Base-by-base conservation (phyloP, 2,329 filamentous ascomycete species). In the Colletotrichum tropicale region DNA sequence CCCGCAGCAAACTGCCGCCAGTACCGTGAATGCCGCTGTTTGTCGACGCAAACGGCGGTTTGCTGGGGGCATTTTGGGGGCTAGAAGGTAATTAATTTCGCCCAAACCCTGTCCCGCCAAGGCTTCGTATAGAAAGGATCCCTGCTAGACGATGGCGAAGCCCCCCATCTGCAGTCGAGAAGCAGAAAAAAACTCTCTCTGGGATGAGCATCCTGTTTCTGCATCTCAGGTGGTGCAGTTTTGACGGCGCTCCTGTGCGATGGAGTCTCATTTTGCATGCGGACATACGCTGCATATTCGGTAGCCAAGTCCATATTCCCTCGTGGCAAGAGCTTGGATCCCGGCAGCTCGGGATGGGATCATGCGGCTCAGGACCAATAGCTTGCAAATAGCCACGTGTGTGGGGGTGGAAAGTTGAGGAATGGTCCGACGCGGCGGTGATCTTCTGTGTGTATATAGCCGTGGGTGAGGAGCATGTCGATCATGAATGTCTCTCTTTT, bases 41-140 rank as follows among this genome's bases (percentile, higher is more conserved):
- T 28, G 32, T 70, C 58, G 71, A 70, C 58, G 66, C 26, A 70
- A 70, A 70, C 8, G 32, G 71, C 66, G 71, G 71, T 43, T 60
- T 28, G 18, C 66, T 38, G 28, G 58, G 43, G 48, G 38, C 6
- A 15, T 60, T 16, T 67, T 61, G 70, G 71, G 58, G 56, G 43
- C 66, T 65, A 34, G 9, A 58, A 52, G 18, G 24, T 32, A 21
- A 32, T 60, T 43, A 43, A 58, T 74, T 65, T 58, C 58, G 26
- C 58, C 66, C 66, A 13, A 43, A 65, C 66, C 66, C 71, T 65
- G 71, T 56, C 28, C 13, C 24, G 58, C 71, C 66, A 74, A 74
- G 66, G 10, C 32, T 64, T 74, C 12, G 43, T 65, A 34, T 70
- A n/a, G 32, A 24, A 58, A 32, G 32, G 32, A 64, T n/a, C 71